These are phyloP conservation scores for Conringia planisiliqua DNA, from an alignment of 345 rosid species.

Conservation along the genomic window DNA sequence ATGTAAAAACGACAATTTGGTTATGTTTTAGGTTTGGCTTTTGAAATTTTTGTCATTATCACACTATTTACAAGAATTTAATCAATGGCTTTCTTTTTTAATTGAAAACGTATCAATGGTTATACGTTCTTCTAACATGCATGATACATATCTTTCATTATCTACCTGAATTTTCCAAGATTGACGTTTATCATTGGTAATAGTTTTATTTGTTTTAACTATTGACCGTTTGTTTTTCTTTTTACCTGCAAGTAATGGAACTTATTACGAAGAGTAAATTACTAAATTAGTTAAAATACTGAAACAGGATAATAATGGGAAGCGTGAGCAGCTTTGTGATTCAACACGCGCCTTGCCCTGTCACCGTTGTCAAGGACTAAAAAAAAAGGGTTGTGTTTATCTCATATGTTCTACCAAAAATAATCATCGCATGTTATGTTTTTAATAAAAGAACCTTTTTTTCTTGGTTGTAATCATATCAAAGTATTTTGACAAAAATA, in stretches of 20 bases:
- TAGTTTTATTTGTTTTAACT: no score
- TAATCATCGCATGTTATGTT: neutral
- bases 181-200: no score
- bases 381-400: neutral
- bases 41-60: neutral
- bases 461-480: neutral
- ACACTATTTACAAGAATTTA: neutral
- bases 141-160: neutral
- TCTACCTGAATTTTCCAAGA: no score
- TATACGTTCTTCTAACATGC: neutral
- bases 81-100: no score
- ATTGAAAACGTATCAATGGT: neutral
- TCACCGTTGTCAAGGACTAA: constrained; percentile 51
- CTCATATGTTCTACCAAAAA: constrained; percentile 3
- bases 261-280: neutral
- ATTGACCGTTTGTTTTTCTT: neutral
- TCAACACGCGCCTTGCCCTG: constrained; percentile 56
- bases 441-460: neutral
- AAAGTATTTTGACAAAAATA: no score
- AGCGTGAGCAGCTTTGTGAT: constrained; percentile 56
- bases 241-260: neutral
- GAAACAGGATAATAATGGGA: constrained; percentile 76
- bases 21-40: neutral
- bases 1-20: neutral
- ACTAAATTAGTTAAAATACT: neutral